phyloP scores from a whole-genome alignment of 768 basidiomycete genomes.

The Tephrocybe sp. region DNA sequence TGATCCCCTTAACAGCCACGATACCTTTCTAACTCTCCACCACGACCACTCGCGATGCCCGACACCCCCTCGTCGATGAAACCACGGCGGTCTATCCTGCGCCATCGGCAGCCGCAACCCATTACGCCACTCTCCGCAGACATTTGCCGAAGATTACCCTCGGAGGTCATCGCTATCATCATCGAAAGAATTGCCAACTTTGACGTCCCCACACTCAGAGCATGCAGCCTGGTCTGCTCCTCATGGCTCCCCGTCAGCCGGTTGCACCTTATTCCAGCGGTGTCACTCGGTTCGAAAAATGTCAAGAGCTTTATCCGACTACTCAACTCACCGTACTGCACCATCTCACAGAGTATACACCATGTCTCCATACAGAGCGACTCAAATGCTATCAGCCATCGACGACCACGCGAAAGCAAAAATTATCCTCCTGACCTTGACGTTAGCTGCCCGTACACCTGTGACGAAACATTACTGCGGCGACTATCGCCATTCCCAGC shows the following conservation, averaged over 20 bases:
- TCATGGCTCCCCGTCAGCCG: conserved; percentile 18
- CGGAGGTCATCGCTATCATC: conserved; percentile 19
- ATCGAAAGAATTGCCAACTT: conserved; percentile 18
- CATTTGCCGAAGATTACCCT: conserved; percentile 17
- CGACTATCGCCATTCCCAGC: conserved; percentile 15
- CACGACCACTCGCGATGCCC: conserved; percentile 8
- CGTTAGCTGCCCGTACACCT: conserved; percentile 4
- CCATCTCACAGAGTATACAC: conserved; percentile 15
- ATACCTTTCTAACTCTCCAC: conserved; percentile 8
- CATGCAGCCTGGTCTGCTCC: conserved; percentile 19
- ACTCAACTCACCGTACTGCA: conserved; percentile 16
- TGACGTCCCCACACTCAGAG: conserved; percentile 17
- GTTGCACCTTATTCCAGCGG: conserved; percentile 15
- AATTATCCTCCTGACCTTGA: conserved; percentile 9
- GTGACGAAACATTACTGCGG: conserved; percentile 12
- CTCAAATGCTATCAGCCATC: conserved; percentile 19
- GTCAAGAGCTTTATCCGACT: conserved; percentile 16
- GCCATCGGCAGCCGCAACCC: conserved; percentile 16
- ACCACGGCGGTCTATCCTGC: conserved; percentile 20
- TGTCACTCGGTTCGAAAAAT: conserved; percentile 17
- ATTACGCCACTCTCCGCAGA: conserved; percentile 18
- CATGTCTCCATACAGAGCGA: conserved; percentile 19
- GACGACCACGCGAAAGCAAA: conserved; percentile 12
- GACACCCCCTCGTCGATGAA: conserved; percentile 4
- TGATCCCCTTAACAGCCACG: conserved; percentile 17